Evolutionary conservation across 129 eudicot species (phyloP).

Genomic region (Cynara cardunculus): DNA sequence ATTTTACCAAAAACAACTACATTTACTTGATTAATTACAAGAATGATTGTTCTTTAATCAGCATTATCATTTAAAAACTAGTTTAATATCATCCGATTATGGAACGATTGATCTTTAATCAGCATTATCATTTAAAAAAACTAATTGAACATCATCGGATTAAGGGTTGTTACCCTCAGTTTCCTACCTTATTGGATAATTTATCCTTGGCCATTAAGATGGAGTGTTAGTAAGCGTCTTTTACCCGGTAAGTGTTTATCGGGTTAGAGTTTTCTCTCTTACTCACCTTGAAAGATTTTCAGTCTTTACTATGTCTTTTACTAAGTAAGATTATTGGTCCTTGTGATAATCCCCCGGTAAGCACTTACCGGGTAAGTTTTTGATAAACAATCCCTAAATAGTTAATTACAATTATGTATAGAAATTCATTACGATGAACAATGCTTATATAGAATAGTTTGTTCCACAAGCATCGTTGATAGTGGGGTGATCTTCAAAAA

Average conservation of each 20-base stretch:
- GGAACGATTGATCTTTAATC: too few relatives aligned
- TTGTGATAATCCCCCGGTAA: background rate
- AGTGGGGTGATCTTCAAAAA: too few relatives aligned
- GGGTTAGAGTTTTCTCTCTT: background rate
- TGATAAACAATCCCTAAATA: background rate
- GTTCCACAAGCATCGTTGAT: background rate
- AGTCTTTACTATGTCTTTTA: background rate
- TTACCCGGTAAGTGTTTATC: background rate
- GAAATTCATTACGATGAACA: too few relatives aligned
- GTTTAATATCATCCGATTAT: background rate
- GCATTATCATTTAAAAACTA: background rate
- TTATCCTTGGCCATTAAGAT: too few relatives aligned
- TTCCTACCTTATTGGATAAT: too few relatives aligned
- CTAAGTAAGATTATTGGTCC: background rate
- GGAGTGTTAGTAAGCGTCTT: background rate
- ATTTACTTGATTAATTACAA: background rate
- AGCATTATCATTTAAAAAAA: too few relatives aligned
- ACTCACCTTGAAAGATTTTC: background rate
- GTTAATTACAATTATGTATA: background rate
- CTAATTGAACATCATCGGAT: background rate
- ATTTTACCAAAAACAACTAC: background rate
- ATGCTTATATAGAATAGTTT: background rate
- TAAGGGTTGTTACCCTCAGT: background rate
- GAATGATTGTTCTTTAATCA: background rate
- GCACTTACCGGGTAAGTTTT: background rate